phyloP scores from a whole-genome alignment of 371 early-diverging fungal genomes.

The Mortierella sp. region DNA sequence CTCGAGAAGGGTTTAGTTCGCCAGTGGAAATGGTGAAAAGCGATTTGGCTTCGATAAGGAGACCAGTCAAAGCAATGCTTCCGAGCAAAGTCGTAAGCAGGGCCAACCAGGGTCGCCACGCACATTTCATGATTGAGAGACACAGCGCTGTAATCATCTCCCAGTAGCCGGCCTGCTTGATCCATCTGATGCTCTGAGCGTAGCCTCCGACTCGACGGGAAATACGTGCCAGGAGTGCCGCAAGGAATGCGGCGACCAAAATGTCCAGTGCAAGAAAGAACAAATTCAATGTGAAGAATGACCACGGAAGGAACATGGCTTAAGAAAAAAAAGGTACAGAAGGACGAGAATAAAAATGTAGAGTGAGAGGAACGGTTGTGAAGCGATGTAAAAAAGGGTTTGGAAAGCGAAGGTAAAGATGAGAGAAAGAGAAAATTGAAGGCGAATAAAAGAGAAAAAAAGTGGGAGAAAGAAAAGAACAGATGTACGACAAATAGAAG shows the following conservation, averaged over 20 bases:
- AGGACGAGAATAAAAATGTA: not conserved
- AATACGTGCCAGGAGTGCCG: slow-evolving; percentile 8
- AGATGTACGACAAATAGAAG: too few species aligned
- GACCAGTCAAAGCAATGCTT: not conserved
- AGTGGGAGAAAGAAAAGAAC: too few species aligned
- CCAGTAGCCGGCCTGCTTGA: not conserved
- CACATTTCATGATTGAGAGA: not conserved
- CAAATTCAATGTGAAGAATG: not conserved
- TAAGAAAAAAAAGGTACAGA: not conserved
- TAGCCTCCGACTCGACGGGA: not conserved
- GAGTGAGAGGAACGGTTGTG: not conserved
- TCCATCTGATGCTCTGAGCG: slow-evolving; percentile 22
- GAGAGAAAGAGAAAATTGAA: too few species aligned
- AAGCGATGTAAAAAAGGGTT: too few species aligned
- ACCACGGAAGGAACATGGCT: slow-evolving; percentile 19
- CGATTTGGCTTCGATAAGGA: not conserved
- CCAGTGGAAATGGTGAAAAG: not conserved
- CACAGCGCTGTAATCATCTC: slow-evolving; percentile 6
- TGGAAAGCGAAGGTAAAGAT: too few species aligned
- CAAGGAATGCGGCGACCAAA: not conserved
- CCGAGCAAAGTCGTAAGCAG: not conserved
- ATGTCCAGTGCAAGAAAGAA: slow-evolving; percentile 6
- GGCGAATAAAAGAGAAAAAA: too few species aligned
- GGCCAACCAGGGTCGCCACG: not conserved
- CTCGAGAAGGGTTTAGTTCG: not conserved